A percentile compares a stretch with the other conserved stretches of the same genome.
phyloP scores from a whole-genome alignment of 2,329 filamentous ascomycete genomes.

The Penicillium fuscoglaucum region DNA sequence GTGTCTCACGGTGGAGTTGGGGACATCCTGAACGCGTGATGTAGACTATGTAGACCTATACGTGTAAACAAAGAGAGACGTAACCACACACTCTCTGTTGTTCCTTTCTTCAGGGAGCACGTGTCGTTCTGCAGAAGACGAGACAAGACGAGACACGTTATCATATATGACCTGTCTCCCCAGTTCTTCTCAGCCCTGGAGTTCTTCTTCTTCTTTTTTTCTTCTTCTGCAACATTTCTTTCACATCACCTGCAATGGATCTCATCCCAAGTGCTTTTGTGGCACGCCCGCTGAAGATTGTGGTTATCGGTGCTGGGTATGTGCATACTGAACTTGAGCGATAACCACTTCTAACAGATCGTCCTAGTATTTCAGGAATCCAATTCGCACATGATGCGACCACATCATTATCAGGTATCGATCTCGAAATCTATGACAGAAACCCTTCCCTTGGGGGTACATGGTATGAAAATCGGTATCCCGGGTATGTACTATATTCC shows the following conservation, averaged over 20 bases:
- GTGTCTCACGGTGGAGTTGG: background rate
- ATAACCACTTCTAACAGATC: background rate
- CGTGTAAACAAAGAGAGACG: background rate
- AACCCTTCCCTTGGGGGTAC: slow-evolving; percentile 35
- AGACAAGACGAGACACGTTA: background rate
- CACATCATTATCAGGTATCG: background rate
- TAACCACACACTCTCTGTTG: background rate
- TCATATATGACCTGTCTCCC: background rate
- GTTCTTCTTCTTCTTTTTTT: background rate
- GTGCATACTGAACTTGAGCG: background rate
- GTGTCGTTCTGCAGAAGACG: background rate
- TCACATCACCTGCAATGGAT: background rate
- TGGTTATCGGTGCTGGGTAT: slow-evolving; percentile 13
- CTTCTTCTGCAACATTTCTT: background rate
- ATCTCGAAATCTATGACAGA: slow-evolving; percentile 15
- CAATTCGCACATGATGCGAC: slow-evolving; percentile 12
- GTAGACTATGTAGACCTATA: background rate
- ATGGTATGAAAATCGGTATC: slow-evolving; percentile 35
- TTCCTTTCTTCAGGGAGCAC: background rate
- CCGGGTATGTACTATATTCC: slow-evolving; percentile 15
- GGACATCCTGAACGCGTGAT: background rate
- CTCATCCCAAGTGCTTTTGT: slow-evolving; percentile 10
- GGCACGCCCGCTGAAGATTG: slow-evolving; percentile 6
- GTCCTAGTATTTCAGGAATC: slow-evolving; percentile 8
- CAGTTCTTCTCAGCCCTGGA: background rate